A percentile compares a stretch with the other conserved stretches of the same genome.
These are phyloP conservation scores for Stylonectria norvegica DNA, from an alignment of 2,329 filamentous ascomycete species.

Conservation along the genomic window DNA sequence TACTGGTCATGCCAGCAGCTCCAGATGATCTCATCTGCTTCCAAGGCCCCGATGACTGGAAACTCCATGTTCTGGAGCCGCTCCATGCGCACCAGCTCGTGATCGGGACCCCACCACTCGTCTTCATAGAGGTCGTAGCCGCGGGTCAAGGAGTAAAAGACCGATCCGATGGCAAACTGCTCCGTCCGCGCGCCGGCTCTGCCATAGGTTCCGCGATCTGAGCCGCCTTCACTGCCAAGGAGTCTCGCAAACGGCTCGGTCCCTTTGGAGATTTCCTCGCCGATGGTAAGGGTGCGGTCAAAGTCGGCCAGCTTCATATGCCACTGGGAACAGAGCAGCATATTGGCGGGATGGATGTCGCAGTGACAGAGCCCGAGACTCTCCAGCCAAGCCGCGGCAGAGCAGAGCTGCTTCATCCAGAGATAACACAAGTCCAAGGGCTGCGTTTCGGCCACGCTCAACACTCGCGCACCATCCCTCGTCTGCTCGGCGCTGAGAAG, in stretches of 20 bases:
- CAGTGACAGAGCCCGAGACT: slow-evolving; percentile 8
- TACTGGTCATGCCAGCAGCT: slow-evolving; percentile 11
- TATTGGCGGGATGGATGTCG: slow-evolving; percentile 10
- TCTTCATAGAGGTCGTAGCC: slow-evolving; percentile 8
- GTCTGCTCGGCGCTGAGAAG: slow-evolving; percentile 4
- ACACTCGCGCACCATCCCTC: slow-evolving; percentile 4
- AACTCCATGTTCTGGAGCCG: slow-evolving; percentile 11
- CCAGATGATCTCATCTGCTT: slow-evolving; percentile 8
- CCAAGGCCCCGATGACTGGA: slow-evolving; percentile 4
- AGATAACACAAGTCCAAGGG: slow-evolving; percentile 1
- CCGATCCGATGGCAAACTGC: slow-evolving; percentile 13
- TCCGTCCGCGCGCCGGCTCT: slow-evolving; percentile 9
- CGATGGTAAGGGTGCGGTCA: slow-evolving; percentile 2
- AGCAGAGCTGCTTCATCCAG: slow-evolving; percentile 11
- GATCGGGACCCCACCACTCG: slow-evolving; percentile 7
- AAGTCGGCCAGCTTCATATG: slow-evolving; percentile 10
- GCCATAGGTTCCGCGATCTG: slow-evolving; percentile 6
- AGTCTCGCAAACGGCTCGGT: slow-evolving; percentile 11
- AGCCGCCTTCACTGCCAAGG: slow-evolving; percentile 5
- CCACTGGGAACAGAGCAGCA: slow-evolving; percentile 4
- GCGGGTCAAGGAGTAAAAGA: slow-evolving; percentile 8
- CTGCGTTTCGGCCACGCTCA: slow-evolving; percentile 5
- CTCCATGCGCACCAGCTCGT: slow-evolving; percentile 2
- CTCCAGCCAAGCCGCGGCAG: slow-evolving; percentile 12
- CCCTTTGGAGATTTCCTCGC: not conserved